Evolutionary conservation across 2,329 filamentous ascomycete species (phyloP).

Genomic region (Orbilia quercus): DNA sequence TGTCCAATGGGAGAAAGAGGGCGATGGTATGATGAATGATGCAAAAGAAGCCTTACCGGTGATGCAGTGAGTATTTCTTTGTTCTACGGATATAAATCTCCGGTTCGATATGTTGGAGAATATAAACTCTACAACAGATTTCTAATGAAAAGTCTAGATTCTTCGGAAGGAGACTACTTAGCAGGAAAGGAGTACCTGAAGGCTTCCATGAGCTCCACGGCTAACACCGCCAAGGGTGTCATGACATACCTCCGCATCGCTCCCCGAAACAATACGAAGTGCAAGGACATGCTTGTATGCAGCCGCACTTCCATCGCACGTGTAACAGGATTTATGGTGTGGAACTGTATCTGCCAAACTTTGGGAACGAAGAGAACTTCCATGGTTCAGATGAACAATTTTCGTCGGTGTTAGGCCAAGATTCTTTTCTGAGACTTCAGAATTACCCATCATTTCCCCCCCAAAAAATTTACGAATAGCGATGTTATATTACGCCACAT

Average conservation of each 20-base stretch:
- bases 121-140: too few species aligned
- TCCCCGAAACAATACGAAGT: background rate
- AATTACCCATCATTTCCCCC: background rate
- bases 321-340: background rate
- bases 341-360: constrained; percentile 6
- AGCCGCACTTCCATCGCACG: background rate
- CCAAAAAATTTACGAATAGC: too few species aligned
- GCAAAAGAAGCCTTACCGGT: constrained; percentile 88
- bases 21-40: constrained; percentile 83
- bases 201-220: constrained; percentile 67
- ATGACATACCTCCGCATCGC: constrained; percentile 8
- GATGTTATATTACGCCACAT: constrained; percentile 33
- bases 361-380: background rate
- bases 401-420: background rate
- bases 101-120: too few species aligned
- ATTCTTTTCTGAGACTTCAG: constrained; percentile 14
- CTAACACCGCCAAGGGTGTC: constrained; percentile 12
- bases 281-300: constrained; percentile 29
- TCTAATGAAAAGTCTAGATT: constrained; percentile 61
- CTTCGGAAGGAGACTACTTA: constrained; percentile 74
- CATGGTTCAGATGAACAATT: constrained; percentile 5
- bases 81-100: background rate
- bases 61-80: constrained; percentile 72
- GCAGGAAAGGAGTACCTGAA: constrained; percentile 68
- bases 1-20: constrained; percentile 75